A percentile compares a stretch with the other conserved stretches of the same genome.
Conservation (phyloP, 2,329 filamentous ascomycete genomes). For the Emericellopsis atlantica region DNA sequence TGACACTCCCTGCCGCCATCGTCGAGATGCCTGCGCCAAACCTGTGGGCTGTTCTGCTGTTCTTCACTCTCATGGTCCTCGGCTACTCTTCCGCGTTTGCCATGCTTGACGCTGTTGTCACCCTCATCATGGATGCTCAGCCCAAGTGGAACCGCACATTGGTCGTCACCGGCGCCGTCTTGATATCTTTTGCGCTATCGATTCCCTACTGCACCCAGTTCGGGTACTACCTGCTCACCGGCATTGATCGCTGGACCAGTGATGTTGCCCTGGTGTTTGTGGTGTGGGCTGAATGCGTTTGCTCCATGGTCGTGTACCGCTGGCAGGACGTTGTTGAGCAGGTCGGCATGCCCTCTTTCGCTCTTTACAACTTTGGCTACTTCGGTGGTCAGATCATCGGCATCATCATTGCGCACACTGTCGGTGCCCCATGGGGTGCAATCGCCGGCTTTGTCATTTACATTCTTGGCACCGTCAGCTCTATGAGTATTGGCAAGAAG, state of each 20-base stretch:
- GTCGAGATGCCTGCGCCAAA: constrained; percentile 41
- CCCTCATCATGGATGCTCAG: constrained; percentile 31
- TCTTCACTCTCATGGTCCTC: constrained; percentile 39
- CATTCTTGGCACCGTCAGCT: constrained; percentile 18
- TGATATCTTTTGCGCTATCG: constrained; percentile 33
- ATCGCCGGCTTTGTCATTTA: constrained; percentile 32
- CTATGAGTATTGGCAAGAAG: constrained; percentile 20
- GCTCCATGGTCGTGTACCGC: constrained; percentile 35
- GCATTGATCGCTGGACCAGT: constrained; percentile 39
- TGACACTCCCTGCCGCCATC: constrained; percentile 38
- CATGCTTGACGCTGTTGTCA: constrained; percentile 37
- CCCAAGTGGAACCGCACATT: constrained; percentile 25
- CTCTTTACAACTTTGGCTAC: constrained; percentile 30
- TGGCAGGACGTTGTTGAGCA: constrained; percentile 30
- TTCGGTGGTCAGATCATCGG: constrained; percentile 33
- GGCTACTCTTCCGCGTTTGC: constrained; percentile 41
- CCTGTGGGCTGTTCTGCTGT: constrained; percentile 39
- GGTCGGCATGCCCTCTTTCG: constrained; percentile 16
- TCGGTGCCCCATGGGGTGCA: constrained; percentile 23
- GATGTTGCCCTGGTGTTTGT: constrained; percentile 37
- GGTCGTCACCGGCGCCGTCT: constrained; percentile 30
- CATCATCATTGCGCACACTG: constrained; percentile 27
- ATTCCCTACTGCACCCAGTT: constrained; percentile 41
- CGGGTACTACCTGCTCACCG: constrained; percentile 37
- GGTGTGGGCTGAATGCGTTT: constrained; percentile 34